Base-by-base conservation (phyloP, 495 filamentous ascomycete genomes). In the Daldinia bambusicola region DNA sequence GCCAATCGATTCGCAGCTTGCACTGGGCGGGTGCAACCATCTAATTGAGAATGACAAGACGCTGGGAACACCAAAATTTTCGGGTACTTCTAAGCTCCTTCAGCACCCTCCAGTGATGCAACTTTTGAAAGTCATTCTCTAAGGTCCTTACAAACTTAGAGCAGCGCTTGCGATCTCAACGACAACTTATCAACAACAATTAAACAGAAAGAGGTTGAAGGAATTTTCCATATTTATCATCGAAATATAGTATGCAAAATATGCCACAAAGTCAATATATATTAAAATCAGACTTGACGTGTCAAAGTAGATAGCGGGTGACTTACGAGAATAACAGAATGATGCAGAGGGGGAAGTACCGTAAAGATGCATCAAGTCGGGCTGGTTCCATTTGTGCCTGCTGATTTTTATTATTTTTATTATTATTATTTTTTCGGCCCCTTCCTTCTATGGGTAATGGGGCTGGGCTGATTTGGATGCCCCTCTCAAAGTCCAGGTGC, bases 11-110 rank as follows among this genome's bases (percentile, higher is more conserved):
- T 62, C 13, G 48, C 62, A 32, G 67, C 63, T 67, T 60, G 43
- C 48, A 22, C 67, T 65, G 62, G 57, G 59, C 61, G 67, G 72
- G 75, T 77, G 75, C 75, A 74, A 77, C 75, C 66, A 69, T 70
- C 43, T 55, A 61, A 60, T 67, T 55, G 64, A 67, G 9, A 56
- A 56, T 56, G 53, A 53, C 50, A 53, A 32, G 30, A 53, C 50
- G 30, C 71, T 70, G 61, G 67, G 53, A 74, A 74, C 71, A 74
- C 67, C 63, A 74, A 66, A 70, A 32, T 43, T 61, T 61, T 50
- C 52, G 37, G 55, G 61, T 74, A 74, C 71, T 61, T 74, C 20
- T 22, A 43, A n/a, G 4, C 20, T 50, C 16, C 58, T 61, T 55
- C 66, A 70, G 71, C 38, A 52, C 56, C 56, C 45, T 45, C 63